Evolutionary conservation across 495 filamentous ascomycete genomes (phyloP).

Genomic region (Umbilicaria muhlenbergii): DNA sequence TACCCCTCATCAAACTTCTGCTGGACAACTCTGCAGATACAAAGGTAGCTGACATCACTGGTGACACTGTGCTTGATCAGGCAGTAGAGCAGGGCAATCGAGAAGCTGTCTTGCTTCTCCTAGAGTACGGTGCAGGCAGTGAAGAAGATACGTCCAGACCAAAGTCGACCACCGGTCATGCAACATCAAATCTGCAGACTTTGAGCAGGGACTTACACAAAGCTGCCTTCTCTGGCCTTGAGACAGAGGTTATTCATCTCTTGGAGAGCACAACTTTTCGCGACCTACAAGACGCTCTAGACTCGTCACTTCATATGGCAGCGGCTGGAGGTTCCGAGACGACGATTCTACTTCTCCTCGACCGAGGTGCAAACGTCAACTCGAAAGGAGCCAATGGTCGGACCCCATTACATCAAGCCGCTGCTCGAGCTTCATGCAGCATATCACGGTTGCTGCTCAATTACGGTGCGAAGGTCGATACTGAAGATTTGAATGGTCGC

Average conservation of each 20-base stretch:
- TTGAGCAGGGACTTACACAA: neutral
- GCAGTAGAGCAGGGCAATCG: neutral
- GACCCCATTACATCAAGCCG: constrained; percentile 8
- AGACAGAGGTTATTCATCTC: neutral
- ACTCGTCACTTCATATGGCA: neutral
- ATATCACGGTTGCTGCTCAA: neutral
- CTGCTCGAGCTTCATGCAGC: neutral
- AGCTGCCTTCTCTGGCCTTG: neutral
- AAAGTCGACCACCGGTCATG: too few relatives aligned
- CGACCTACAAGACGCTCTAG: neutral
- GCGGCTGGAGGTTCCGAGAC: neutral
- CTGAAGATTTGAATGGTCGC: neutral
- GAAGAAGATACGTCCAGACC: too few relatives aligned
- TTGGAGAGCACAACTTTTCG: neutral
- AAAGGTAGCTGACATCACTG: neutral
- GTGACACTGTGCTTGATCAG: neutral
- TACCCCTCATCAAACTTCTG: neutral
- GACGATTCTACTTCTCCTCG: neutral
- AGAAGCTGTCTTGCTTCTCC: too few relatives aligned
- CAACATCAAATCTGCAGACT: too few relatives aligned
- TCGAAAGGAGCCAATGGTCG: constrained; percentile 1
- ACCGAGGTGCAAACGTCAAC: constrained; percentile 7
- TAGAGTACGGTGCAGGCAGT: too few relatives aligned
- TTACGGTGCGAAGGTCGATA: neutral
- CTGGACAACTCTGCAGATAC: neutral